Percentiles rank a stretch among this genome's conserved stretches.
Conservation (phyloP, 306 rosid species). For the Cucumis sativus region DNA sequence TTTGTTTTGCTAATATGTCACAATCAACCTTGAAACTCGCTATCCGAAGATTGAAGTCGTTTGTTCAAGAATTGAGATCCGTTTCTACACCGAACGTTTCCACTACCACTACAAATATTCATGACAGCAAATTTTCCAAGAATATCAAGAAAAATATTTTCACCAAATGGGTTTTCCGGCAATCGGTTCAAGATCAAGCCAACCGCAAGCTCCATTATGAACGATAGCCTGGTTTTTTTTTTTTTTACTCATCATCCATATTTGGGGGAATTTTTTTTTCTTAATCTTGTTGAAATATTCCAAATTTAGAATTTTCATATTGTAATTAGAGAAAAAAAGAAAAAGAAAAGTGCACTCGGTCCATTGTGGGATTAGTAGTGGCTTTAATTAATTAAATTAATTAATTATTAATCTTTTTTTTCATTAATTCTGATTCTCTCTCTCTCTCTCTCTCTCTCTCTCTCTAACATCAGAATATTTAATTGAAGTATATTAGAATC, state of each 20-base stretch:
- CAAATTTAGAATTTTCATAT: not conserved
- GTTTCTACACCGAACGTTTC: not conserved
- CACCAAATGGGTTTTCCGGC: slow-evolving; percentile 20
- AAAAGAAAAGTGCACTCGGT: slow-evolving; percentile 13
- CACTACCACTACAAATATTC: no score
- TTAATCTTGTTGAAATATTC: not conserved
- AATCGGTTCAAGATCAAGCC: slow-evolving; percentile 1
- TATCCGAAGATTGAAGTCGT: slow-evolving; percentile 5
- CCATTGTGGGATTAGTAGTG: slow-evolving; percentile 15
- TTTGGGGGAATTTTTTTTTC: not conserved
- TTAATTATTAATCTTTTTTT: not conserved
- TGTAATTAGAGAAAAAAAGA: not conserved
- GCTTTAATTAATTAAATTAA: not conserved
- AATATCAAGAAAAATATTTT: not conserved
- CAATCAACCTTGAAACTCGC: slow-evolving; percentile 28
- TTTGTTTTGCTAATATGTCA: slow-evolving; percentile 71
- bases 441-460: not conserved
- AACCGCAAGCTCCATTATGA: not conserved
- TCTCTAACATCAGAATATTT: not conserved
- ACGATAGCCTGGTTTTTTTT: slow-evolving; percentile 12
- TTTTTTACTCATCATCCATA: not conserved
- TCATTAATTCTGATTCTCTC: not conserved
- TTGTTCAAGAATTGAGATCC: not conserved
- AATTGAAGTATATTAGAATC: not conserved
- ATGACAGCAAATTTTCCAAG: slow-evolving; percentile 2